Evolutionary conservation across 257 asterid species (phyloP).

Genomic region (Vinca minor): DNA sequence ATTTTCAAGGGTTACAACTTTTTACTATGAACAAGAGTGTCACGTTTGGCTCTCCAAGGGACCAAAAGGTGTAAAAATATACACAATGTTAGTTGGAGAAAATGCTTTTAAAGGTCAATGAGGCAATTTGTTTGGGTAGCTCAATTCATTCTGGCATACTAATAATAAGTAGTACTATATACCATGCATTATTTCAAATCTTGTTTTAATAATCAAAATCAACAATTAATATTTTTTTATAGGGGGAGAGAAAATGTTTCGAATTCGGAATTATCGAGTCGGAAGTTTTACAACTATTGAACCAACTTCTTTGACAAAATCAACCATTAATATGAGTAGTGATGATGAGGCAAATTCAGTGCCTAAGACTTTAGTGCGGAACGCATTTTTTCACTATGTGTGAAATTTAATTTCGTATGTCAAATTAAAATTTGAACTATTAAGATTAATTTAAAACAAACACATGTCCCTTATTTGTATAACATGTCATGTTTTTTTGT

Average conservation of each 20-base stretch:
- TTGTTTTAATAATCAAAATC: not conserved
- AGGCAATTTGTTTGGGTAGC: not conserved
- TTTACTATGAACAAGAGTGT: not conserved
- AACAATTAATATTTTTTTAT: too few species aligned
- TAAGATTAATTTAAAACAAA: too few species aligned
- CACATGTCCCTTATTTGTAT: too few species aligned
- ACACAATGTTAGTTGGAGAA: conserved; percentile 10
- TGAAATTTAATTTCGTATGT: too few species aligned
- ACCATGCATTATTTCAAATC: not conserved
- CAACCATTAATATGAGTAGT: not conserved
- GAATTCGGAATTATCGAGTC: too few species aligned
- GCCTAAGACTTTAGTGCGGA: too few species aligned
- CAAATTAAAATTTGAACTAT: too few species aligned
- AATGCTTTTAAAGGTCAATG: conserved; percentile 11
- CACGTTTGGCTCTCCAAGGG: not conserved
- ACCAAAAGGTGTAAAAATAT: conserved; percentile 4
- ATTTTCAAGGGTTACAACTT: not conserved
- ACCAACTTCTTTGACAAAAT: too few species aligned
- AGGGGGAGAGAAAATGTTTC: too few species aligned
- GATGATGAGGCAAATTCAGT: not conserved
- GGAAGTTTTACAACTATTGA: too few species aligned
- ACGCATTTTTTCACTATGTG: too few species aligned
- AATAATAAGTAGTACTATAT: not conserved
- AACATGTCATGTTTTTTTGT: too few species aligned
- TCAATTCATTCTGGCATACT: not conserved